Base-by-base conservation (phyloP, 345 rosid genomes). In the Turnera subulata region DNA sequence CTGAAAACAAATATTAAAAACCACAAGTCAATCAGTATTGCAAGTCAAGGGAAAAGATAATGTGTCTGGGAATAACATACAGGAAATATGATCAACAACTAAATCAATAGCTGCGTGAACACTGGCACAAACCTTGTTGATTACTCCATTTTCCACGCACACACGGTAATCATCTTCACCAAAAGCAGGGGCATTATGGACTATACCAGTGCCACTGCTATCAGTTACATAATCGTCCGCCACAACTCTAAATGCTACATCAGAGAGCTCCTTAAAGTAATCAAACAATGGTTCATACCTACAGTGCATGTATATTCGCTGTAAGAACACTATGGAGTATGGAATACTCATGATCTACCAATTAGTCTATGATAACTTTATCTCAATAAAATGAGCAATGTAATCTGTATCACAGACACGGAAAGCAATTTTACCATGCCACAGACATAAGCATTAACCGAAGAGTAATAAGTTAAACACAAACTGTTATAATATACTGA, bases 141-240 rank as follows among this genome's bases (percentile, higher is more conserved):
- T 76, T 53, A 90, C 82, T 58, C 76, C 65, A 71, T 88, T 88
- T 45, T 51, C 78, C 18, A 85, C 77, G 81, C 99, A 94, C 61
- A 88, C 91, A 49, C 97, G 95, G 46, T 94, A 87, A 75, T 90
- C 99, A 61, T 94, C 97, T 75, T 94, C 99, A 71, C 99, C 99
- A 64, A 89, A 94, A 56, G 96, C 97, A 51, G 96, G 99, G 57
- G 99, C 97, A 71, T 94, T 83, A 55, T 94, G 99, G 46, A 90
- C 96, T 76, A 94, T 75, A 67, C 99, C 96, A 55, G 96, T 87
- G 76, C 99, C 99, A 68, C 89, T 88, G 59, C 84, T 95, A 74
- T 82, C 88, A 62, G 94, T 93, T 24, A 90, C 97, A 71, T 94
- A 94, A 75, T 77, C 81, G 77, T 94, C 99, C 4, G 89, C 92